phyloP scores from a whole-genome alignment of 352 stramenopile genomes.

The Globisporangium apiculatum region DNA sequence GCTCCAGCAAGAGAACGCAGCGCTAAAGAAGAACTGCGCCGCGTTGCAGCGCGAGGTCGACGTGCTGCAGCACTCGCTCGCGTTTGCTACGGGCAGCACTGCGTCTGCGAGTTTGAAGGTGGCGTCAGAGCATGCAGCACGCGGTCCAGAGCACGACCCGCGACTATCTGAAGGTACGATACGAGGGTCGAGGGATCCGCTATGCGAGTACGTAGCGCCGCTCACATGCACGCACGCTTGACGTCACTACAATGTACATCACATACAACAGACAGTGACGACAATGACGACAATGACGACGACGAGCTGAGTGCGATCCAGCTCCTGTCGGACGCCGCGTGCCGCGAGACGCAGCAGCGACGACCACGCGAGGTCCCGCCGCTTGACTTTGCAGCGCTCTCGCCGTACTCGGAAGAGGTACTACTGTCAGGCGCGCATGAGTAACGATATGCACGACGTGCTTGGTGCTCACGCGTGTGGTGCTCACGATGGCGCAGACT shows the following conservation, averaged over 20 bases:
- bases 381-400: constrained; percentile 42
- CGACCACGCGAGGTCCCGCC: constrained; percentile 29
- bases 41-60: constrained; percentile 49
- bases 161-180: constrained; percentile 12
- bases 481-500: not conserved
- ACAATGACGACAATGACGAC: not conserved
- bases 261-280: not conserved
- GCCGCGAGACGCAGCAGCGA: constrained; percentile 7
- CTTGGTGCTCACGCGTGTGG: not conserved
- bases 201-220: no score
- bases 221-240: no score
- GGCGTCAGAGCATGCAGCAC: not conserved
- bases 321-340: constrained; percentile 13
- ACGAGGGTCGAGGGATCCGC: not conserved
- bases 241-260: not conserved
- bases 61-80: constrained; percentile 29
- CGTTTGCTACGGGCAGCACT: constrained; percentile 6
- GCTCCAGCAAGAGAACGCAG: constrained; percentile 45
- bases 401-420: constrained; percentile 52
- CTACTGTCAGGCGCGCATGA: no score
- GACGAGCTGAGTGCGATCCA: constrained; percentile 26
- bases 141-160: constrained; percentile 2
- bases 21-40: constrained; percentile 39
- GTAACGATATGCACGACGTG: not conserved
- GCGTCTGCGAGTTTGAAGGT: not conserved